Evolutionary conservation across 768 basidiomycete genomes (phyloP).

Genomic region (Tricholoma matsutake): DNA sequence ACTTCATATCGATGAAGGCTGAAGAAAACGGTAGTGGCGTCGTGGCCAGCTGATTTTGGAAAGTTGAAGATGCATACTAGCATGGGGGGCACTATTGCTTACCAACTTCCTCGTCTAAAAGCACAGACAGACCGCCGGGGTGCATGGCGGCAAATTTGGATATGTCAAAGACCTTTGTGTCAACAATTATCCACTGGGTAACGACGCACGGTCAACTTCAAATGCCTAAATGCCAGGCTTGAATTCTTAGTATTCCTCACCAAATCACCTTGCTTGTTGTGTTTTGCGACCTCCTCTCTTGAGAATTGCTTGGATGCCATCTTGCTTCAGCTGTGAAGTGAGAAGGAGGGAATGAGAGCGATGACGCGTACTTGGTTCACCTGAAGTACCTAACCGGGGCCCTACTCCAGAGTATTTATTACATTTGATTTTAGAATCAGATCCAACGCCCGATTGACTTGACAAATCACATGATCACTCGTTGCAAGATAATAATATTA

Average conservation of each 20-base stretch:
- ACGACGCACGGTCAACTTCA: not conserved
- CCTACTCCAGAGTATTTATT: not conserved
- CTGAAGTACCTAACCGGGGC: not conserved
- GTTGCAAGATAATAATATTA: no score
- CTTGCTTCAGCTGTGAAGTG: not conserved
- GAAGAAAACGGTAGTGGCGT: constrained; percentile 86
- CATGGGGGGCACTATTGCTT: constrained; percentile 15
- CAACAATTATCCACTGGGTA: constrained; percentile 71
- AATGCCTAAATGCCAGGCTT: not conserved
- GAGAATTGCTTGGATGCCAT: constrained; percentile 34
- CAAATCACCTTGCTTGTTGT: constrained; percentile 76
- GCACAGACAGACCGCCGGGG: constrained; percentile 76
- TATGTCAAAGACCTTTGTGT: constrained; percentile 65
- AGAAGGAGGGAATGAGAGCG: not conserved
- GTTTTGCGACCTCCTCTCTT: constrained; percentile 46
- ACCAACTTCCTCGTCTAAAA: constrained; percentile 80
- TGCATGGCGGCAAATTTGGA: constrained; percentile 78
- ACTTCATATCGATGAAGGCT: constrained; percentile 87
- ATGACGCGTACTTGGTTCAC: constrained; percentile 16
- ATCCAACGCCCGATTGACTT: no score
- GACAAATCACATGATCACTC: no score
- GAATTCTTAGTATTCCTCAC: constrained; percentile 32
- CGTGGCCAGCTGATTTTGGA: constrained; percentile 63
- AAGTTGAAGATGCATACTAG: not conserved
- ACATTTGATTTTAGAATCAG: no score